phyloP scores from a whole-genome alignment of 805 yeast genomes.

The Yamadazyma ubonensis region DNA sequence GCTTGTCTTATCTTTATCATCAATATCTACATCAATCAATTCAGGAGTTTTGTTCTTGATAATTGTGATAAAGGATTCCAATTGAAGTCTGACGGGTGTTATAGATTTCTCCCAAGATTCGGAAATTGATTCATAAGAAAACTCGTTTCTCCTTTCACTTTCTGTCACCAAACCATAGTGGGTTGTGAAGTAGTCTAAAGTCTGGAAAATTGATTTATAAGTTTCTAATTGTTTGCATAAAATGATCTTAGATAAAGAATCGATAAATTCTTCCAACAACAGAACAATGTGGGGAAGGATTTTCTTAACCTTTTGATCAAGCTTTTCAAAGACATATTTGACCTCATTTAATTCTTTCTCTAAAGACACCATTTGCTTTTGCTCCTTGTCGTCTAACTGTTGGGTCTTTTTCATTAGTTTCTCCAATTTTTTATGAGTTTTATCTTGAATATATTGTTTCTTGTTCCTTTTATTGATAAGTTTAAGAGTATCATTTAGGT shows the following conservation, averaged over 20 bases:
- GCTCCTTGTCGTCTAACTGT: constrained; percentile 39
- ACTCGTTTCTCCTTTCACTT: constrained; percentile 4
- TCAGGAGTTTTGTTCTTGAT: constrained; percentile 37
- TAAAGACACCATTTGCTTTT: constrained; percentile 28
- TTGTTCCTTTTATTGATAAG: constrained; percentile 45
- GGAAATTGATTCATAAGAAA: constrained; percentile 30
- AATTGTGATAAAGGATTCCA: constrained; percentile 34
- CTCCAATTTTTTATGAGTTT: constrained; percentile 35
- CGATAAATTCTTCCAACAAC: constrained; percentile 50
- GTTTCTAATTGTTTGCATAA: constrained; percentile 40
- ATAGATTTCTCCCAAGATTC: constrained; percentile 38
- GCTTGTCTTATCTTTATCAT: constrained; percentile 29
- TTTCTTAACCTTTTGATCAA: constrained; percentile 40
- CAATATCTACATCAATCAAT: constrained; percentile 34
- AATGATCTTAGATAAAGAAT: constrained; percentile 36
- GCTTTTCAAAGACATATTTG: constrained; percentile 28
- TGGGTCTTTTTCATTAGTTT: constrained; percentile 34
- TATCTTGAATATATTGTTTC: constrained; percentile 42
- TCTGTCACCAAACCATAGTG: constrained; percentile 25
- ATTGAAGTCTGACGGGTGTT: constrained; percentile 36
- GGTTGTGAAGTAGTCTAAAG: constrained; percentile 21
- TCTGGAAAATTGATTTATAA: constrained; percentile 24
- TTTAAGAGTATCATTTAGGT: constrained; percentile 36
- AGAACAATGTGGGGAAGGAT: constrained; percentile 47
- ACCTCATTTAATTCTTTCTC: constrained; percentile 31